Evolutionary conservation across 2,329 filamentous ascomycete species (phyloP).

Genomic region (Pezicula carpinea): DNA sequence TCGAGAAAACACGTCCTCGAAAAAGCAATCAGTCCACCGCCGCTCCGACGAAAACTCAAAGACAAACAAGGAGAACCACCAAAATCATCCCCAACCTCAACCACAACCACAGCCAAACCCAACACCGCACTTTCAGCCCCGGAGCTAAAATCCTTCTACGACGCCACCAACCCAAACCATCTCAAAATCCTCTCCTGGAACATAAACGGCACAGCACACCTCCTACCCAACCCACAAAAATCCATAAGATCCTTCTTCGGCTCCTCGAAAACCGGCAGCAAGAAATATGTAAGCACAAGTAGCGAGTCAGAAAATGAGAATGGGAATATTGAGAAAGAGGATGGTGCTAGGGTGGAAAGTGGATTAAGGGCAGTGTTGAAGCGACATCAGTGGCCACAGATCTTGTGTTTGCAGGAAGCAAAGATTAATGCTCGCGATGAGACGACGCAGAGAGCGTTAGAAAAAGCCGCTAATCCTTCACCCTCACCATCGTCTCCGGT

Average conservation of each 20-base stretch:
- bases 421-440: slow-evolving; percentile 38
- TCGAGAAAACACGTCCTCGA: no score
- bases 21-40: slow-evolving; percentile 6
- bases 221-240: slow-evolving; percentile 7
- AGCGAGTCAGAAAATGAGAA: no score
- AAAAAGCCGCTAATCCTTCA: slow-evolving; percentile 29
- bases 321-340: no score
- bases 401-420: slow-evolving; percentile 45
- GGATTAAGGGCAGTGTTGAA: slow-evolving; percentile 37
- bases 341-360: no score
- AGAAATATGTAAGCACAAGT: no score
- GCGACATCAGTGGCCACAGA: slow-evolving; percentile 37
- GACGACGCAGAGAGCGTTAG: slow-evolving; percentile 34
- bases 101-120: no score
- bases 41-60: slow-evolving; percentile 7
- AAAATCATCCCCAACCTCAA: no score
- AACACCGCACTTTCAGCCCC: no score
- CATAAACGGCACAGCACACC: slow-evolving; percentile 10
- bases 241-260: slow-evolving; percentile 12
- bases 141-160: no score
- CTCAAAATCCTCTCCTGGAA: slow-evolving; percentile 4
- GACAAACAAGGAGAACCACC: neutral
- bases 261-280: no score
- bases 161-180: no score
- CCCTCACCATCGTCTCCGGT: no score